These are phyloP conservation scores for Cyberlindnera misumaiensis DNA, from an alignment of 805 yeast species.

Conservation along the genomic window DNA sequence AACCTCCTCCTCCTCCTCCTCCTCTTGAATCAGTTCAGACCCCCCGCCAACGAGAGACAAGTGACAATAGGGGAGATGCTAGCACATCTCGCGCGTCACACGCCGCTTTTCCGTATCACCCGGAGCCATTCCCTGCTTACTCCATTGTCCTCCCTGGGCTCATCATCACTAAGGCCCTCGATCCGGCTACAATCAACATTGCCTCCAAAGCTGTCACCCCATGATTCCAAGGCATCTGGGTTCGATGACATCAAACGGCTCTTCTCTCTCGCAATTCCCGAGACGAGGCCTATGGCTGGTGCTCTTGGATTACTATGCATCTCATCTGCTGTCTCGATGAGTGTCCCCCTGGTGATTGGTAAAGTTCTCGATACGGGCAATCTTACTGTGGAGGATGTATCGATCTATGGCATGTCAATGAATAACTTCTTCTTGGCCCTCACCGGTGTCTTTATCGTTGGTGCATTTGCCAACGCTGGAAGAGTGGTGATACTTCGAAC, in stretches of 20 bases:
- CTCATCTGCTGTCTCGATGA: slow-evolving; percentile 75
- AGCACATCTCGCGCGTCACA: no score
- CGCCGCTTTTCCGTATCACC: no score
- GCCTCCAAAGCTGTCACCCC: slow-evolving; percentile 21
- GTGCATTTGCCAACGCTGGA: slow-evolving; percentile 75
- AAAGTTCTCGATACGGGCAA: slow-evolving; percentile 61
- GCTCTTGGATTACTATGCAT: slow-evolving; percentile 62
- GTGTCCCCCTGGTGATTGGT: slow-evolving; percentile 79
- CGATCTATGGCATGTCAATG: slow-evolving; percentile 49
- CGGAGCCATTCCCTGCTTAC: no score
- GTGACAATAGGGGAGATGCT: no score
- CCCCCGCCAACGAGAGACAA: no score
- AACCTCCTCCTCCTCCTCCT: no score
- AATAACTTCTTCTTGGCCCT: slow-evolving; percentile 58
- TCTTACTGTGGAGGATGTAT: slow-evolving; percentile 26
- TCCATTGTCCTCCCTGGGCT: no score
- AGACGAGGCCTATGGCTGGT: slow-evolving; percentile 42
- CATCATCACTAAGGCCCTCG: not conserved
- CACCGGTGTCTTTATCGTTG: slow-evolving; percentile 57
- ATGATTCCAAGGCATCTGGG: slow-evolving; percentile 30
- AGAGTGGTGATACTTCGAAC: slow-evolving; percentile 68
- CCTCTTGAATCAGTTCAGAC: no score
- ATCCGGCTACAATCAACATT: not conserved
- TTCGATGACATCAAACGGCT: slow-evolving; percentile 35
- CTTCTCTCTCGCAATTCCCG: slow-evolving; percentile 51